phyloP scores from a whole-genome alignment of 345 rosid genomes.

The Toxicodendron radicans region DNA sequence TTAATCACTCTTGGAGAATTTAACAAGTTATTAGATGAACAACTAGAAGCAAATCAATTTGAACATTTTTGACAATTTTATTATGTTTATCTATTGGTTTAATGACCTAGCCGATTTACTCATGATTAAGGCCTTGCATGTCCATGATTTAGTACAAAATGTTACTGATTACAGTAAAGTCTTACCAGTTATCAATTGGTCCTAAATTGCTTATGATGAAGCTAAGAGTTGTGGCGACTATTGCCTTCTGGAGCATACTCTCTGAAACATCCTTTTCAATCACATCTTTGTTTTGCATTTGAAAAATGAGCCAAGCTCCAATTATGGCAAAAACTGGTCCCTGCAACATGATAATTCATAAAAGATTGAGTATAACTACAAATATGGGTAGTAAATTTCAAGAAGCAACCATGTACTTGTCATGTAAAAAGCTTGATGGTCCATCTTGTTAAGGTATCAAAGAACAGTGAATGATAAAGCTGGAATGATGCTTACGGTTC shows the following conservation, averaged over 20 bases:
- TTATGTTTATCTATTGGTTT: background rate
- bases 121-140: background rate
- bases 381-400: too few species aligned
- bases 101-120: background rate
- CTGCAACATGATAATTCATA: constrained; percentile 32
- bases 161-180: background rate
- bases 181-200: constrained; percentile 81
- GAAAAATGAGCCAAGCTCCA: constrained; percentile 88
- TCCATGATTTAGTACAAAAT: background rate
- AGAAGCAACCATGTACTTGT: too few species aligned
- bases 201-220: constrained; percentile 76
- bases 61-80: background rate
- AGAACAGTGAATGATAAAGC: background rate
- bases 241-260: constrained; percentile 69
- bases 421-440: too few species aligned
- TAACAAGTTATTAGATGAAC: too few species aligned
- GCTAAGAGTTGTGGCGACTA: constrained; percentile 58
- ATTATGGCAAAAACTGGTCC: constrained; percentile 81
- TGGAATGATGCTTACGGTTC: constrained; percentile 59
- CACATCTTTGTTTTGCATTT: constrained; percentile 59
- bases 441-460: background rate
- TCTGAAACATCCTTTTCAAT: constrained; percentile 48
- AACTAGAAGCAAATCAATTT: background rate
- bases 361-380: background rate
- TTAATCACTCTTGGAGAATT: too few species aligned